Conservation (phyloP, 2,329 filamentous ascomycete species). For the Aspergillus sclerotialis region DNA sequence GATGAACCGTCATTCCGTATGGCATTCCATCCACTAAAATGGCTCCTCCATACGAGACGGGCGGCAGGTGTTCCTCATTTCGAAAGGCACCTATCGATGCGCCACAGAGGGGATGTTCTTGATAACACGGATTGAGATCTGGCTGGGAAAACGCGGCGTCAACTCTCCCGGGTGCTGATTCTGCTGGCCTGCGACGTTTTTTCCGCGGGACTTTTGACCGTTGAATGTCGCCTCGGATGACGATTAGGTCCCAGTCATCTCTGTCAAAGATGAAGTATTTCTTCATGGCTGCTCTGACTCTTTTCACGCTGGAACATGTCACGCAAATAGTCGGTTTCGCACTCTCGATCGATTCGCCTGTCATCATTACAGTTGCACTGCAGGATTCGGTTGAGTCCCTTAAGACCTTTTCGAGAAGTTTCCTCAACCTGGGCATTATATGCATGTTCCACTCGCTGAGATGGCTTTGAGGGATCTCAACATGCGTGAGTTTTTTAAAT, state of each 20-base stretch:
- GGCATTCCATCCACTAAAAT: slow-evolving; percentile 76
- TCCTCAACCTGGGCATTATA: slow-evolving; percentile 51
- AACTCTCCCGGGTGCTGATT: slow-evolving; percentile 18
- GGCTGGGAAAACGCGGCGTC: slow-evolving; percentile 21
- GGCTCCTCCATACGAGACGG: slow-evolving; percentile 84
- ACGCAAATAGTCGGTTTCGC: slow-evolving; percentile 58
- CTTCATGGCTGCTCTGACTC: slow-evolving; percentile 52
- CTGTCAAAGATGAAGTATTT: slow-evolving; percentile 52
- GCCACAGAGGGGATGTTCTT: slow-evolving; percentile 71
- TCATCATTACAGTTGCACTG: slow-evolving; percentile 54
- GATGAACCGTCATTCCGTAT: slow-evolving; percentile 93
- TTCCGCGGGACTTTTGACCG: slow-evolving; percentile 46
- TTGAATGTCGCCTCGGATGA: slow-evolving; percentile 53
- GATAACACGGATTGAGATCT: slow-evolving; percentile 63
- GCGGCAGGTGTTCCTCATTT: slow-evolving; percentile 75
- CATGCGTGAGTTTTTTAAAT: slow-evolving; percentile 38
- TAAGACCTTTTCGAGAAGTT: slow-evolving; percentile 52
- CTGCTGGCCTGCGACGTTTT: slow-evolving; percentile 32
- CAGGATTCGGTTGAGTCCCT: slow-evolving; percentile 55
- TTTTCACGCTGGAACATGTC: slow-evolving; percentile 53
- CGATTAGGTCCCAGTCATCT: slow-evolving; percentile 52
- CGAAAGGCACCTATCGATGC: slow-evolving; percentile 91
- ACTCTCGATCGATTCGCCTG: slow-evolving; percentile 51
- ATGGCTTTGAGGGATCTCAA: slow-evolving; percentile 50
- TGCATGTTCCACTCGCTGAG: slow-evolving; percentile 53